Evolutionary conservation across 148 eudicot species (phyloP).

Genomic region (Vaccinium darrowii): DNA sequence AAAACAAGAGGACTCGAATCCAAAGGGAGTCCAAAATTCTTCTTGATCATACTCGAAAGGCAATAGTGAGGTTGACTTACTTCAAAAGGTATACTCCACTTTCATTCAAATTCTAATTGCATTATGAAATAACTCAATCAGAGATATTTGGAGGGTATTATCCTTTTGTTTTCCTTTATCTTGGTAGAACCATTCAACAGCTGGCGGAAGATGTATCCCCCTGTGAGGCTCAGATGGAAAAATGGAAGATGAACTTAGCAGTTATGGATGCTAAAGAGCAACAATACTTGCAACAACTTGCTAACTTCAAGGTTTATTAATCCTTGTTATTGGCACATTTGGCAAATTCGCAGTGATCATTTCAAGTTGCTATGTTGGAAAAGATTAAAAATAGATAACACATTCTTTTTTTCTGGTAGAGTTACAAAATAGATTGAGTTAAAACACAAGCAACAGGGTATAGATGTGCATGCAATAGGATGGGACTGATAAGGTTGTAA

Average conservation of each 20-base stretch:
- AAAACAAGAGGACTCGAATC: slow-evolving; percentile 77
- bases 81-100: slow-evolving; percentile 54
- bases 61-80: slow-evolving; percentile 74
- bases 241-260: slow-evolving; percentile 70
- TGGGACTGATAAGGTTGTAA: no score
- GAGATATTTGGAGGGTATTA: neutral
- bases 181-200: slow-evolving; percentile 70
- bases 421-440: neutral
- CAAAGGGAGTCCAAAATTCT: slow-evolving; percentile 81
- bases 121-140: neutral
- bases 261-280: slow-evolving; percentile 74
- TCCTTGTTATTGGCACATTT: neutral
- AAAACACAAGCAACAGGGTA: no score
- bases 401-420: neutral
- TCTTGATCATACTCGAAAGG: slow-evolving; percentile 80
- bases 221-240: slow-evolving; percentile 74
- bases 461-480: no score
- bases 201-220: slow-evolving; percentile 75
- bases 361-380: neutral
- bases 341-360: neutral
- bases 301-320: slow-evolving; percentile 69
- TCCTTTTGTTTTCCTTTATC: neutral
- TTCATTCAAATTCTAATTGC: neutral
- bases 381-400: neutral
- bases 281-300: slow-evolving; percentile 73